These are phyloP conservation scores for Trametes gibbosa DNA, from an alignment of 768 basidiomycete species.

Conservation along the genomic window DNA sequence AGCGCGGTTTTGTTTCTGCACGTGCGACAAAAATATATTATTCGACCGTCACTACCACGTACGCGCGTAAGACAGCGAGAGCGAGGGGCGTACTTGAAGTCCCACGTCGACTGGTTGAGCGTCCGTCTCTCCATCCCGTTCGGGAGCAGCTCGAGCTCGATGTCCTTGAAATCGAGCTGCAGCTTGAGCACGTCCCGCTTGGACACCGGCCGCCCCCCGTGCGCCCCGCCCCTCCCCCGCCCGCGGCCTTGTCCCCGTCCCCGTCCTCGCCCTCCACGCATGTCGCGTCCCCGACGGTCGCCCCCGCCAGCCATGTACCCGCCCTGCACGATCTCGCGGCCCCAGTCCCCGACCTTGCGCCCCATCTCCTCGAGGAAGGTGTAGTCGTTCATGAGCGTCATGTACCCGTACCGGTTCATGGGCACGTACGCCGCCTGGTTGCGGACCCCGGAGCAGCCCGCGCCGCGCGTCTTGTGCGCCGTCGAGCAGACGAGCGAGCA, in stretches of 20 bases:
- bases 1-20: slow-evolving; percentile 63
- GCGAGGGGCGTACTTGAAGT: slow-evolving; percentile 60
- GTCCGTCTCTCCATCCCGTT: slow-evolving; percentile 79
- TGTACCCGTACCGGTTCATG: slow-evolving; percentile 83
- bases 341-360: slow-evolving; percentile 72
- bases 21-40: slow-evolving; percentile 1
- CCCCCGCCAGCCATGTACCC: slow-evolving; percentile 41
- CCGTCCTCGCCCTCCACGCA: slow-evolving; percentile 10
- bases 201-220: slow-evolving; percentile 36
- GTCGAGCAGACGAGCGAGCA: slow-evolving; percentile 72
- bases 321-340: slow-evolving; percentile 62
- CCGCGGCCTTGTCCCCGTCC: slow-evolving; percentile 28
- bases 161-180: slow-evolving; percentile 64
- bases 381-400: slow-evolving; percentile 88
- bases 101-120: slow-evolving; percentile 80
- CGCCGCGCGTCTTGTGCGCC: slow-evolving; percentile 56
- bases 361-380: slow-evolving; percentile 81
- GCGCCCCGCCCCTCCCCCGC: slow-evolving; percentile 28
- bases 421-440: slow-evolving; percentile 72
- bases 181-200: slow-evolving; percentile 69
- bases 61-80: slow-evolving; percentile 12
- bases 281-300: slow-evolving; percentile 1
- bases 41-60: not conserved
- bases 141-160: slow-evolving; percentile 75
- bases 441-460: slow-evolving; percentile 68